Conservation (phyloP, 805 yeast genomes). For the Brettanomyces nanus region DNA sequence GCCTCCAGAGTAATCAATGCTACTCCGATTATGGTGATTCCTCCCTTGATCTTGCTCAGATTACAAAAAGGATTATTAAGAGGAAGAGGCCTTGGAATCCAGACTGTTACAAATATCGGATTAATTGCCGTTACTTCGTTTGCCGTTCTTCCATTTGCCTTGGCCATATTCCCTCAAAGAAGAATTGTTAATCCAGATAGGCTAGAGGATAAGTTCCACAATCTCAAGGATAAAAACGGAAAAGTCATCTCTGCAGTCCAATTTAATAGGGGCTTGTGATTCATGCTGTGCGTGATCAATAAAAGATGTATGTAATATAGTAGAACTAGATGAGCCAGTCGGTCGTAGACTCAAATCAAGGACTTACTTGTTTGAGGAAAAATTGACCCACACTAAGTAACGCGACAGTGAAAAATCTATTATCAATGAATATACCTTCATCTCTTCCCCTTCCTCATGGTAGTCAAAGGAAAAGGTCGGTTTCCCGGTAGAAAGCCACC, state of each 20-base stretch:
- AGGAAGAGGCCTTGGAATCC: constrained; percentile 57
- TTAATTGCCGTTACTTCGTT: constrained; percentile 80
- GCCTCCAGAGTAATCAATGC: constrained; percentile 92
- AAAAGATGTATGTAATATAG: no score
- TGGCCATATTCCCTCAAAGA: constrained; percentile 92
- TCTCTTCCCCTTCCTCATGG: constrained; percentile 12
- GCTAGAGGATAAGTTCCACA: constrained; percentile 59
- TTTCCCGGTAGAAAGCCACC: constrained; percentile 6
- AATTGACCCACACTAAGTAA: no score
- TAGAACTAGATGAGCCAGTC: no score
- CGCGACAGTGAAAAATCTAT: no score
- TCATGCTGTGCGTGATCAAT: no score
- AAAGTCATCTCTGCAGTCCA: constrained; percentile 49
- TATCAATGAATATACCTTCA: no score
- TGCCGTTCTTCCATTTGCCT: constrained; percentile 85
- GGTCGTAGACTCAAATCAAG: no score
- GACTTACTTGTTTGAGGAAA: no score
- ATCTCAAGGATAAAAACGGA: constrained; percentile 56
- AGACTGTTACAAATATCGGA: constrained; percentile 73
- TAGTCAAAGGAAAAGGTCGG: constrained; percentile 18
- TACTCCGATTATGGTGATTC: constrained; percentile 95
- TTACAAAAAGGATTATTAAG: constrained; percentile 65
- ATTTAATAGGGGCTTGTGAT: constrained; percentile 95
- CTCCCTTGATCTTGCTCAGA: constrained; percentile 76
- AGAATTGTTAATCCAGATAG: constrained; percentile 48